phyloP scores from a whole-genome alignment of 805 yeast genomes.

The Yamadazyma takamatsuzukensis region DNA sequence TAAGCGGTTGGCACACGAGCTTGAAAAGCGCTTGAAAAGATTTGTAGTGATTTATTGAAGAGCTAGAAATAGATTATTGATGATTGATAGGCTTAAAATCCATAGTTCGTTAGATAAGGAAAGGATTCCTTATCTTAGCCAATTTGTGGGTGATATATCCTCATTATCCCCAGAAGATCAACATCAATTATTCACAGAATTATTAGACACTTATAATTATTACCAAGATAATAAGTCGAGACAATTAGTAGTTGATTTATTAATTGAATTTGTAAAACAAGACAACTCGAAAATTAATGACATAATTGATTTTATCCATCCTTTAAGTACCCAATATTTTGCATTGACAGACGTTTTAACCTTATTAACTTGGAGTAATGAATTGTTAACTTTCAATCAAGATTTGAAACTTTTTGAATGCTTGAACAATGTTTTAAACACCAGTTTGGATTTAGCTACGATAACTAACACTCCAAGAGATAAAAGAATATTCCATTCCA shows the following conservation, averaged over 20 bases:
- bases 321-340: constrained; percentile 16
- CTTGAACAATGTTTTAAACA: too few relatives aligned
- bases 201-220: constrained; percentile 47
- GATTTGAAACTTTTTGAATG: too few relatives aligned
- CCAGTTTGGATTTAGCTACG: too few relatives aligned
- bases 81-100: constrained; percentile 5
- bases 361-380: constrained; percentile 51
- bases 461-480: constrained; percentile 6
- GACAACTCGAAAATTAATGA: constrained; percentile 31
- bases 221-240: constrained; percentile 53
- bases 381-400: constrained; percentile 1
- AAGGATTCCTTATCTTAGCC: constrained; percentile 31
- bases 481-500: constrained; percentile 20
- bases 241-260: constrained; percentile 34
- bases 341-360: constrained; percentile 58
- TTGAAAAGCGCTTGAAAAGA: too few relatives aligned
- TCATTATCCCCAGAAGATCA: constrained; percentile 11
- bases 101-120: constrained; percentile 31
- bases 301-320: constrained; percentile 38
- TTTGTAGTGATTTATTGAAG: too few relatives aligned
- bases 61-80: too few relatives aligned
- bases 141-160: constrained; percentile 15
- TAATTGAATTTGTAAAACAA: constrained; percentile 16
- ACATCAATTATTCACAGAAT: constrained; percentile 17
- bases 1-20: too few relatives aligned